Conservation (phyloP, 225 moss, liverwort and hornwort genomes). For the Sphagnum contortum region DNA sequence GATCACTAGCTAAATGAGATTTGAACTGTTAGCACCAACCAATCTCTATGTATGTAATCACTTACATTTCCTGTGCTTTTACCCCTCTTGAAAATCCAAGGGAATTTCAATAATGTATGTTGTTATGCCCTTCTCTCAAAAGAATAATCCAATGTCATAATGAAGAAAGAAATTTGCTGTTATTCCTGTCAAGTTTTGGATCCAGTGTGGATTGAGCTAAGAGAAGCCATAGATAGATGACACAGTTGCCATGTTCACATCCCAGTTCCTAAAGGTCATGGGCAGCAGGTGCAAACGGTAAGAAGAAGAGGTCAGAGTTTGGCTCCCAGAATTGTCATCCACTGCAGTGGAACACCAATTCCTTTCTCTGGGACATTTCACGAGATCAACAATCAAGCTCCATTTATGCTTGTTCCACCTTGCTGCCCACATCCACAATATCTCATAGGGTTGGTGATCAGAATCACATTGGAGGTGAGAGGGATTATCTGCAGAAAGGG, state of each 20-base stretch:
- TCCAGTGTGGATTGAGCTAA: no score
- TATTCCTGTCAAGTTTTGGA: no score
- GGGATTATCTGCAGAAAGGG: conserved; percentile 4
- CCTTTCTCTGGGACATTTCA: conserved; percentile 12
- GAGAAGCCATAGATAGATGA: not conserved
- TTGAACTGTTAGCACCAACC: not conserved
- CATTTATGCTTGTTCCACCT: conserved; percentile 4
- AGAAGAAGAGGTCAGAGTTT: conserved; percentile 10
- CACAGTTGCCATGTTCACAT: not conserved
- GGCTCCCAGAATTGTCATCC: conserved; percentile 4
- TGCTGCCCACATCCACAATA: not conserved
- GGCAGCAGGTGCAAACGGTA: conserved; percentile 13
- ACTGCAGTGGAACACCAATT: conserved; percentile 8
- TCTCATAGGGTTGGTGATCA: conserved; percentile 8
- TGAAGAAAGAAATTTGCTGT: no score
- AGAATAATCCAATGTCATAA: no score
- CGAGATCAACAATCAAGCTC: conserved; percentile 9
- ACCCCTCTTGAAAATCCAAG: no score
- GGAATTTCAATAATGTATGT: no score
- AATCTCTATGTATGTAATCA: not conserved
- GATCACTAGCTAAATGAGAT: conserved; percentile 1
- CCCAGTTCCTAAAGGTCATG: conserved; percentile 1
- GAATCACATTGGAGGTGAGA: conserved; percentile 5
- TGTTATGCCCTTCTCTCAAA: no score
- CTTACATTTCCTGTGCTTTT: no score